Evolutionary conservation across 1,284 basidiomycete genomes (phyloP).

Genomic region (Ceratobasidium sp.): DNA sequence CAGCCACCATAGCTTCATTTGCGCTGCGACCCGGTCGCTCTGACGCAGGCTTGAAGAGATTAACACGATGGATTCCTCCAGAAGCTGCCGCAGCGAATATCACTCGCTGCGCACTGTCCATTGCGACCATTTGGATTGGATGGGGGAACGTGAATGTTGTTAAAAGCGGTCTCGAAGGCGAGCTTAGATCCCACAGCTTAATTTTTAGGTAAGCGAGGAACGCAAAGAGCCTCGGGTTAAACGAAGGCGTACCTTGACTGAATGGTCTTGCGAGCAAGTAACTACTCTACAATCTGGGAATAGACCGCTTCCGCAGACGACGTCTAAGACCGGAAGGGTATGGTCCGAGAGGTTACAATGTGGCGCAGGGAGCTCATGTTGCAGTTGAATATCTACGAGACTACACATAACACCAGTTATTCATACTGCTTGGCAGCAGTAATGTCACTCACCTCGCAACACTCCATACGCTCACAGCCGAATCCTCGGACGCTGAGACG

Average conservation of each 20-base stretch:
- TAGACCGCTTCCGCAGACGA: constrained; percentile 80
- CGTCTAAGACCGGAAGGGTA: constrained; percentile 87
- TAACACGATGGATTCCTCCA: constrained; percentile 82
- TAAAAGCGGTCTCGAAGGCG: constrained; percentile 75
- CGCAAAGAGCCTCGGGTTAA: constrained; percentile 30
- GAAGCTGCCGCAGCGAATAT: constrained; percentile 84
- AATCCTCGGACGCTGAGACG: constrained; percentile 90
- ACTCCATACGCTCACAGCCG: constrained; percentile 89
- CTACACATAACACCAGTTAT: constrained; percentile 48
- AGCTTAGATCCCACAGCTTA: constrained; percentile 80
- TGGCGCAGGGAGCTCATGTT: constrained; percentile 78
- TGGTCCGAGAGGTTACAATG: constrained; percentile 90
- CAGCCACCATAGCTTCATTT: constrained; percentile 65
- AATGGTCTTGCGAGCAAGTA: constrained; percentile 88
- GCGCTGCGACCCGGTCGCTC: constrained; percentile 60
- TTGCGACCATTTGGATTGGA: constrained; percentile 74
- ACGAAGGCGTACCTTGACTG: constrained; percentile 78
- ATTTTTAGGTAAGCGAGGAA: constrained; percentile 53
- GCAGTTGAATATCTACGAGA: constrained; percentile 74
- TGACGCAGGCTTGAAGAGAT: constrained; percentile 76
- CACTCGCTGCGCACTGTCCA: constrained; percentile 87
- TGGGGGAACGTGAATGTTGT: constrained; percentile 88
- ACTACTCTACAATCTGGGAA: constrained; percentile 85
- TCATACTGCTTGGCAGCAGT: constrained; percentile 26
- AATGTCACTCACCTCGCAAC: constrained; percentile 75